phyloP scores from a whole-genome alignment of 495 filamentous ascomycete species.

The Hypoxylon lienhwacheense region DNA sequence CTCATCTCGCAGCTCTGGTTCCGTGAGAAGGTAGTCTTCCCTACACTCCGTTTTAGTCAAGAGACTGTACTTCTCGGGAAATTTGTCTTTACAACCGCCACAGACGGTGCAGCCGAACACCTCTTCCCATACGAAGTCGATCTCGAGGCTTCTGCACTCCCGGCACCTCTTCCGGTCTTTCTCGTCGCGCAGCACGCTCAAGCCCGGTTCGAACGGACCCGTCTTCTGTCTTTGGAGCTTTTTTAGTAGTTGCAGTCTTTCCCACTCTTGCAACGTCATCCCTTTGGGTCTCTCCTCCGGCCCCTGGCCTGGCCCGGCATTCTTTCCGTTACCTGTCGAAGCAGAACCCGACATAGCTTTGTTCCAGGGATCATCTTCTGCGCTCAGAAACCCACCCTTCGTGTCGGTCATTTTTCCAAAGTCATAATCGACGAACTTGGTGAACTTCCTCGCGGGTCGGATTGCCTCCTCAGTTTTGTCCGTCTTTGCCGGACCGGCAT shows the following conservation, averaged over 20 bases:
- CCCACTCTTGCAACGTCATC: conserved; percentile 95
- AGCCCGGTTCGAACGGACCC: conserved; percentile 83
- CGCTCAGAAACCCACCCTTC: conserved; percentile 87
- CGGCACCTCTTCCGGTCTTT: conserved; percentile 71
- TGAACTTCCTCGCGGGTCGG: conserved; percentile 75
- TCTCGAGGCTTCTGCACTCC: conserved; percentile 81
- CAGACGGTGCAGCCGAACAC: conserved; percentile 41
- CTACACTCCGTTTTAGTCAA: conserved; percentile 94
- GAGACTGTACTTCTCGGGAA: conserved; percentile 87
- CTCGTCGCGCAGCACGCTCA: conserved; percentile 68
- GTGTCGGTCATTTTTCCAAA: conserved; percentile 97
- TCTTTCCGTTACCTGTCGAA: conserved; percentile 35
- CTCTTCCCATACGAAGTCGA: conserved; percentile 94
- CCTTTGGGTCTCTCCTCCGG: conserved; percentile 64
- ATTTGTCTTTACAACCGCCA: conserved; percentile 67
- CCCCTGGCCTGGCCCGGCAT: conserved; percentile 26
- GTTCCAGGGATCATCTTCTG: conserved; percentile 88
- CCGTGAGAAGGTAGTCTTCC: conserved; percentile 94
- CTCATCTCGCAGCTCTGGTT: conserved; percentile 83
- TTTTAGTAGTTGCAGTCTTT: conserved; percentile 70
- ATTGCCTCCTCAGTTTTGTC: conserved; percentile 58
- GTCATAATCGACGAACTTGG: conserved; percentile 94
- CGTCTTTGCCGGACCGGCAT: conserved; percentile 40
- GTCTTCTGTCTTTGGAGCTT: conserved; percentile 70
- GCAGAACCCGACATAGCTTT: conserved; percentile 64